These are phyloP conservation scores for Talaromyces funiculosus DNA, from an alignment of 2,329 filamentous ascomycete genomes.

Conservation along the genomic window DNA sequence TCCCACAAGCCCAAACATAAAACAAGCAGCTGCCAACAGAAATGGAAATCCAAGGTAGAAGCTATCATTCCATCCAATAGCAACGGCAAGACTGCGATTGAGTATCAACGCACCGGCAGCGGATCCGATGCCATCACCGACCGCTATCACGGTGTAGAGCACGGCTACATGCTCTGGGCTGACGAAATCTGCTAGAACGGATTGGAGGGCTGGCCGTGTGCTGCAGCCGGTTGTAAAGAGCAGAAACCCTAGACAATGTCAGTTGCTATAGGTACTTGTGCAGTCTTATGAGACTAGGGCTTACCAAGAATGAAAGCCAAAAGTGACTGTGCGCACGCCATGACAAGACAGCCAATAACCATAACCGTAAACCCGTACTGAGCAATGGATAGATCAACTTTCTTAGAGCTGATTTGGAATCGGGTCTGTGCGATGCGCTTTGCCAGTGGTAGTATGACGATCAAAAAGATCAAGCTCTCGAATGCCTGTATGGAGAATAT, in stretches of 20 bases:
- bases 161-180: background rate
- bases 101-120: background rate
- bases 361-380: constrained; percentile 1
- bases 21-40: background rate
- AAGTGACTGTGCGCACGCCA: background rate
- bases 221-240: constrained; percentile 3
- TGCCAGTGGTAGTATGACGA: background rate
- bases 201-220: background rate
- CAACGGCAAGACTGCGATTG: constrained; percentile 2
- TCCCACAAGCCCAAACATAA: background rate
- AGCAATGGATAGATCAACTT: background rate
- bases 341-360: background rate
- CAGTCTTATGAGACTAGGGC: background rate
- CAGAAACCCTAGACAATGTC: background rate
- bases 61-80: background rate
- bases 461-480: background rate
- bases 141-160: background rate
- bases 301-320: background rate
- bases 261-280: background rate
- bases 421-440: background rate
- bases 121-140: background rate
- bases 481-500: constrained; percentile 1
- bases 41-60: background rate
- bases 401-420: background rate
- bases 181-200: background rate